Conservation (phyloP, 768 basidiomycete species). For the Auricularia cornea region DNA sequence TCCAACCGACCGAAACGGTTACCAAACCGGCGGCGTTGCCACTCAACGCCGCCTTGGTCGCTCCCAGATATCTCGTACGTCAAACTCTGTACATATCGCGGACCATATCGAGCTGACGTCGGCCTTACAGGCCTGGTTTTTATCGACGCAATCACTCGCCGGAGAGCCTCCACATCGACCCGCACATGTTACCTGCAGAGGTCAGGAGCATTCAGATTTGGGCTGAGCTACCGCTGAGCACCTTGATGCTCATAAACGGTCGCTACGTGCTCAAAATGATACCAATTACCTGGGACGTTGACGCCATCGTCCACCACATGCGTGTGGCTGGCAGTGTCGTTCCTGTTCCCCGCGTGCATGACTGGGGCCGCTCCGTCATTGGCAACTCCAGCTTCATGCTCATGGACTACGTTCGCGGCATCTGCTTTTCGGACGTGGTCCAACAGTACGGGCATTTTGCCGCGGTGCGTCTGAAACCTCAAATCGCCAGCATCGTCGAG, state of each 20-base stretch:
- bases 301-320: not conserved
- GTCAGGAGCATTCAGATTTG: not conserved
- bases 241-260: not conserved
- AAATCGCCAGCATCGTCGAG: not conserved
- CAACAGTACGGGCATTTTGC: not conserved
- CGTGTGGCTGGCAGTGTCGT: not conserved
- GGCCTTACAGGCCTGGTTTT: not conserved
- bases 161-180: not conserved
- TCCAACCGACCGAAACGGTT: too few species aligned
- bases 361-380: not conserved
- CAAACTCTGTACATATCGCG: too few species aligned
- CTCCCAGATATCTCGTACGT: too few species aligned
- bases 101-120: too few species aligned
- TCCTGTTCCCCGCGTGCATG: not conserved
- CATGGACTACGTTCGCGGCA: not conserved
- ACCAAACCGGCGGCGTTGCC: too few species aligned
- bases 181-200: not conserved
- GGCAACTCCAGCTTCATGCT: not conserved
- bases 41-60: too few species aligned
- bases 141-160: not conserved
- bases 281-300: not conserved
- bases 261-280: not conserved
- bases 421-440: not conserved
- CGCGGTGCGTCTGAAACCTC: not conserved
- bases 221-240: not conserved